Evolutionary conservation across 106 monocot genomes (phyloP).

Genomic region (Ottelia alismoides): DNA sequence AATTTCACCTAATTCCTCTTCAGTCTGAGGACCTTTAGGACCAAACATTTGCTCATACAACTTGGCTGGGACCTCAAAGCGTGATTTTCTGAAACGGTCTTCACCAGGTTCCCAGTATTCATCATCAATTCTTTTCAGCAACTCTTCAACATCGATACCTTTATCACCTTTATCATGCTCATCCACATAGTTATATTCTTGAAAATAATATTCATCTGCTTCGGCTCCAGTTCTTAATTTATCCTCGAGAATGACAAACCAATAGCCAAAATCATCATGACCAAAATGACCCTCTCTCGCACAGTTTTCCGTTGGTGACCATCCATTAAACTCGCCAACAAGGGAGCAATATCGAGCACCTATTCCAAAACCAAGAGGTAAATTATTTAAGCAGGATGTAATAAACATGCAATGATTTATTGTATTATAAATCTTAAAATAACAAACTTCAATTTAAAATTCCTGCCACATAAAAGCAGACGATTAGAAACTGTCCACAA

Average conservation of each 20-base stretch:
- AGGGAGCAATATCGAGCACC: conserved; percentile 89
- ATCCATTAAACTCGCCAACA: conserved; percentile 86
- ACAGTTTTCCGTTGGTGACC: conserved; percentile 85
- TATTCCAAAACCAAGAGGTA: too few relatives aligned
- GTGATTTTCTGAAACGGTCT: conserved; percentile 30
- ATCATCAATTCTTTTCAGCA: conserved; percentile 52
- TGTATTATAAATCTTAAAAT: too few relatives aligned
- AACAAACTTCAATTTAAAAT: too few relatives aligned
- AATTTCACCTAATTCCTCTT: conserved; percentile 88
- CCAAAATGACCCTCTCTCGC: conserved; percentile 92
- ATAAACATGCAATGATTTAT: too few relatives aligned
- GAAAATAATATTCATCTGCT: conserved; percentile 82
- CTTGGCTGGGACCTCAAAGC: conserved; percentile 66
- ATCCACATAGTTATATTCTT: conserved; percentile 92
- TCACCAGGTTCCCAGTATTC: conserved; percentile 99
- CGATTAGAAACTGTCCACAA: too few relatives aligned
- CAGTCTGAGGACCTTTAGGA: conserved; percentile 85
- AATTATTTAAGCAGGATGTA: too few relatives aligned
- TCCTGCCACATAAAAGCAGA: too few relatives aligned
- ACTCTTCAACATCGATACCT: conserved; percentile 52
- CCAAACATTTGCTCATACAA: conserved; percentile 96
- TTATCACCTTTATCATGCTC: conserved; percentile 92
- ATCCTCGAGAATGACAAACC: conserved; percentile 95
- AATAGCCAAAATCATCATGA: conserved; percentile 98
- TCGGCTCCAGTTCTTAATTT: conserved; percentile 75